phyloP scores from a whole-genome alignment of 2,329 filamentous ascomycete species.

The Ascochyta clinopodiicola region DNA sequence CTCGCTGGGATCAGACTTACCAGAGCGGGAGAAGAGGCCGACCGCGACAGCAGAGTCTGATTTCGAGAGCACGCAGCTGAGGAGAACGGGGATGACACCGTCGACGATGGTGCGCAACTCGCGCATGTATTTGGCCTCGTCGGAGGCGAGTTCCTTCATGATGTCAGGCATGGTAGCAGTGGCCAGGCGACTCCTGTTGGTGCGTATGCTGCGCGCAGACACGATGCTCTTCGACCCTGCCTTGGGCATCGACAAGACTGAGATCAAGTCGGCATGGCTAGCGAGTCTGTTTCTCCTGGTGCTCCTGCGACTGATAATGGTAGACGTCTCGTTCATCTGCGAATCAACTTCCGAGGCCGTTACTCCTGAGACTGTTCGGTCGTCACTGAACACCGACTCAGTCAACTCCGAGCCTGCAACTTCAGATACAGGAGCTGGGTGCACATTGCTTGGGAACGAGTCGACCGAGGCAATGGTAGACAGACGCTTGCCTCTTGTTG shows the following conservation, averaged over 20 bases:
- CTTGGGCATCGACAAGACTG: constrained; percentile 78
- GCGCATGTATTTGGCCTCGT: constrained; percentile 86
- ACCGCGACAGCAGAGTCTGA: constrained; percentile 68
- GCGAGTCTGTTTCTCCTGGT: constrained; percentile 72
- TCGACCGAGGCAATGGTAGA: constrained; percentile 67
- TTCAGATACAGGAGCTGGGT: constrained; percentile 37
- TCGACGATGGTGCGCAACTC: constrained; percentile 93
- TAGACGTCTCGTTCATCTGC: constrained; percentile 42
- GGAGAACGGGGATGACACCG: constrained; percentile 89
- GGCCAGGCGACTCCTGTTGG: constrained; percentile 70
- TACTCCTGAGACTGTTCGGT: constrained; percentile 24
- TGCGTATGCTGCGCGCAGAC: constrained; percentile 79
- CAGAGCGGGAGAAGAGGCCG: constrained; percentile 70
- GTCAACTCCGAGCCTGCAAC: constrained; percentile 35
- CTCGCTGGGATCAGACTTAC: constrained; percentile 62
- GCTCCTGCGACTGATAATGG: constrained; percentile 54
- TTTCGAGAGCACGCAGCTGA: constrained; percentile 82
- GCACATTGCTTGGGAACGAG: constrained; percentile 52
- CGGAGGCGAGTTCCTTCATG: constrained; percentile 78
- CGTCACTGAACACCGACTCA: constrained; percentile 28
- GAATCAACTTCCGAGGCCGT: constrained; percentile 40
- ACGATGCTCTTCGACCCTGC: constrained; percentile 72
- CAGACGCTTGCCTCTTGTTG: constrained; percentile 61
- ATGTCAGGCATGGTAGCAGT: constrained; percentile 76
- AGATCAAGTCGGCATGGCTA: constrained; percentile 92